Percentiles rank a stretch among this genome's conserved stretches.
Evolutionary conservation across 176 grass and related monocot species (phyloP).

Genomic region (Neostapfia colusana): DNA sequence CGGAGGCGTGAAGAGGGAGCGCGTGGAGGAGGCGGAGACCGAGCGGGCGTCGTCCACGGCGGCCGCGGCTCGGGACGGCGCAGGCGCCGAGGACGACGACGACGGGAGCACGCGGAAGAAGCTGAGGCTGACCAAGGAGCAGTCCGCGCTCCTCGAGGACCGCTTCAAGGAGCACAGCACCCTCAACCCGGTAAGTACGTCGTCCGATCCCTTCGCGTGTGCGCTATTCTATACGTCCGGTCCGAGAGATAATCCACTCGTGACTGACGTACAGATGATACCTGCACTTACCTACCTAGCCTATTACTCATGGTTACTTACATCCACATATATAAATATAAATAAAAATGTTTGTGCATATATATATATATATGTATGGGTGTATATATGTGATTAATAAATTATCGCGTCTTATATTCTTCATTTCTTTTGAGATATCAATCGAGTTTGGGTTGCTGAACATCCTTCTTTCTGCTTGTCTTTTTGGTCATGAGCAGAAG

Average conservation of each 20-base stretch:
- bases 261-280: not conserved
- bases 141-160: slow-evolving; percentile 87
- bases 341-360: not conserved
- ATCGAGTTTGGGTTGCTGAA: not conserved
- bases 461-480: slow-evolving; percentile 4
- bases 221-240: not conserved
- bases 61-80: not conserved
- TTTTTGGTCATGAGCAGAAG: slow-evolving; percentile 65
- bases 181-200: slow-evolving; percentile 77
- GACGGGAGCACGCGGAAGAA: slow-evolving; percentile 88
- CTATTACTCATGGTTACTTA: not conserved
- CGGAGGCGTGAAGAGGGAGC: slow-evolving; percentile 52
- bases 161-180: slow-evolving; percentile 96
- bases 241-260: slow-evolving; percentile 16
- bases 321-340: not conserved
- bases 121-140: slow-evolving; percentile 92
- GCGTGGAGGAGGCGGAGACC: slow-evolving; percentile 53
- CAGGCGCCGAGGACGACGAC: slow-evolving; percentile 80
- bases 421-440: too few relatives aligned
- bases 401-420: too few relatives aligned
- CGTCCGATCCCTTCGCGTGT: not conserved
- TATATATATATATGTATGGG: too few relatives aligned
- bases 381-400: too few relatives aligned
- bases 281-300: slow-evolving; percentile 29
- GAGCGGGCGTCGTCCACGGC: slow-evolving; percentile 63